Conservation (phyloP, 1,284 basidiomycete genomes). For the Ceratobasidium sp. region DNA sequence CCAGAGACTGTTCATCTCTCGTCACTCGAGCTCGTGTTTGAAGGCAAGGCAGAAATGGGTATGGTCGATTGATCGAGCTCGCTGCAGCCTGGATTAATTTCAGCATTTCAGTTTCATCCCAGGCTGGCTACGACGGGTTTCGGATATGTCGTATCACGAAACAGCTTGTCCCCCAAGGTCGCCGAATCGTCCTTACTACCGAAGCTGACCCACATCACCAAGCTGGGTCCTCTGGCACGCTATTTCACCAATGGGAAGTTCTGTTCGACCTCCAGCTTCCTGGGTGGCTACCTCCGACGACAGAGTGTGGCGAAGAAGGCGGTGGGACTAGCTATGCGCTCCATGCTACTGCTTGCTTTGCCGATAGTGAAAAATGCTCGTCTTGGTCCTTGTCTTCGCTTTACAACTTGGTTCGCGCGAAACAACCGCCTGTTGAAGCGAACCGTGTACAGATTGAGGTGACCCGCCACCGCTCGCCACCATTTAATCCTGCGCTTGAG, state of each 20-base stretch:
- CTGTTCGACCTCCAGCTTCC: slow-evolving; percentile 77
- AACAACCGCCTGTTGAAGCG: slow-evolving; percentile 37
- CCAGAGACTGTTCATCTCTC: slow-evolving; percentile 57
- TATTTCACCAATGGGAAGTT: slow-evolving; percentile 70
- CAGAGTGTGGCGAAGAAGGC: slow-evolving; percentile 59
- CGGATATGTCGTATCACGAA: slow-evolving; percentile 74
- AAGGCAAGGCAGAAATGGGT: slow-evolving; percentile 72
- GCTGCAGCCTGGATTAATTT: background rate
- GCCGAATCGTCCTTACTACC: slow-evolving; percentile 69
- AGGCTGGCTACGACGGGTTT: slow-evolving; percentile 68
- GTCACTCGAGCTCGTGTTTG: slow-evolving; percentile 75
- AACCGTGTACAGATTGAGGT: slow-evolving; percentile 45
- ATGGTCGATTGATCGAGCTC: background rate
- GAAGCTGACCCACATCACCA: slow-evolving; percentile 53
- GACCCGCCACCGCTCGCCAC: slow-evolving; percentile 46
- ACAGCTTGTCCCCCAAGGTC: slow-evolving; percentile 62
- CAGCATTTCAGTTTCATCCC: slow-evolving; percentile 59
- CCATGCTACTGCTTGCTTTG: slow-evolving; percentile 70
- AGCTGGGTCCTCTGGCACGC: slow-evolving; percentile 59
- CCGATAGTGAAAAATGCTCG: slow-evolving; percentile 52
- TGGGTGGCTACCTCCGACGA: slow-evolving; percentile 77
- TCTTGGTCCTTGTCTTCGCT: slow-evolving; percentile 36
- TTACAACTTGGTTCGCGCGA: slow-evolving; percentile 43
- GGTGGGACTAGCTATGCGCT: slow-evolving; percentile 67
- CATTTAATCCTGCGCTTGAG: slow-evolving; percentile 32